These are phyloP conservation scores for Purpureocillium takamizusanense DNA, from an alignment of 2,329 filamentous ascomycete species.

Conservation along the genomic window DNA sequence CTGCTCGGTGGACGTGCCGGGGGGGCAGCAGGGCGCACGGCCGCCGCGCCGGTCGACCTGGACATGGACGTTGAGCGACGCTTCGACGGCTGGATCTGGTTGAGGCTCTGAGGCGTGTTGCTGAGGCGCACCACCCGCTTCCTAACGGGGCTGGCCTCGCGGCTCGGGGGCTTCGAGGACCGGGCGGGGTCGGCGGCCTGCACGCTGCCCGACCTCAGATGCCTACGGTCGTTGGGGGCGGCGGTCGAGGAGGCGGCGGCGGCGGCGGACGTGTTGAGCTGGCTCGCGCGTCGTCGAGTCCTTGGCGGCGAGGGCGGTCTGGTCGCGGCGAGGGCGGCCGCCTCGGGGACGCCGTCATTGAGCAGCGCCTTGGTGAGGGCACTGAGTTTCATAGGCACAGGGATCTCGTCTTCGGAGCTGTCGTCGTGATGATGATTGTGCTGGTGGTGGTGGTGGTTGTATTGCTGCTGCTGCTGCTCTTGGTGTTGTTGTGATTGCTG, in stretches of 20 bases:
- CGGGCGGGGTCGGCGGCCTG: constrained; percentile 25
- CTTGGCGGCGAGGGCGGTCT: constrained; percentile 34
- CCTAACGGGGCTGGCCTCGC: constrained; percentile 42
- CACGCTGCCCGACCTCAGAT: constrained; percentile 37
- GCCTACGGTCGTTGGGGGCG: constrained; percentile 31
- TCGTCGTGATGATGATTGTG: constrained; percentile 53
- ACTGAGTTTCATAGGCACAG: constrained; percentile 86
- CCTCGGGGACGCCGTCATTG: constrained; percentile 47
- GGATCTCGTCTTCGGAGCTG: constrained; percentile 91
- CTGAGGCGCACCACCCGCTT: constrained; percentile 51
- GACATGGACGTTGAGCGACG: constrained; percentile 44
- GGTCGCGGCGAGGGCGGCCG: constrained; percentile 13
- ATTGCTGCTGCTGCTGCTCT: background rate
- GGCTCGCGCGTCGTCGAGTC: constrained; percentile 40
- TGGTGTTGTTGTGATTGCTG: constrained; percentile 11
- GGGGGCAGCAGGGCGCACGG: constrained; percentile 12
- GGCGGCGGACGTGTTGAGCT: constrained; percentile 33
- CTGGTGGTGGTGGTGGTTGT: constrained; percentile 17
- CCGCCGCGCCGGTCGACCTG: constrained; percentile 12
- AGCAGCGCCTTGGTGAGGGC: constrained; percentile 83
- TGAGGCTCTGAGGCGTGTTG: constrained; percentile 36
- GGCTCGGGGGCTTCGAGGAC: constrained; percentile 30
- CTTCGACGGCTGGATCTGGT: constrained; percentile 29
- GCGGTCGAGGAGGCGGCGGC: constrained; percentile 19
- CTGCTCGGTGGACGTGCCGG: constrained; percentile 23